A percentile compares a stretch with the other conserved stretches of the same genome.
Evolutionary conservation across 805 yeast species (phyloP).

Genomic region (Naumovozyma castellii): DNA sequence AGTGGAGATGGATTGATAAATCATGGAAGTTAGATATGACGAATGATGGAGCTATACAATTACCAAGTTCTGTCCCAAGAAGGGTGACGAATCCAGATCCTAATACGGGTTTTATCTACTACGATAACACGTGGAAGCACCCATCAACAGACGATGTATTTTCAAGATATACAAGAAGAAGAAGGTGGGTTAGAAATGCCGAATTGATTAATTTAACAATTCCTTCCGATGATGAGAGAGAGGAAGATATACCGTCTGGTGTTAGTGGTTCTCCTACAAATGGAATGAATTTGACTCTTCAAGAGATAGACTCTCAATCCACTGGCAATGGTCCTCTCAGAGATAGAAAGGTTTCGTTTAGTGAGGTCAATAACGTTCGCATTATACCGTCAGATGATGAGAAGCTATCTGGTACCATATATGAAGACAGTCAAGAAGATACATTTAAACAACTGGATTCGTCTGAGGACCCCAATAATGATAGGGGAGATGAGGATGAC

Average conservation of each 20-base stretch:
- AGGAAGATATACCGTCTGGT: not conserved
- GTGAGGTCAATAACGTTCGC: conserved; percentile 21
- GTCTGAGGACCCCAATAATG: too few relatives aligned
- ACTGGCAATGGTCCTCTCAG: not conserved
- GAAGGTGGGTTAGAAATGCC: conserved; percentile 95
- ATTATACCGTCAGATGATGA: conserved; percentile 17
- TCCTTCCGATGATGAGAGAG: conserved; percentile 2
- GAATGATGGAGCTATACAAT: conserved; percentile 74
- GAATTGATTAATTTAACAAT: conserved; percentile 44
- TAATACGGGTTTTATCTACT: conserved; percentile 82
- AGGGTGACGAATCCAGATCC: conserved; percentile 56
- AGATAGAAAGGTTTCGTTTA: conserved; percentile 28
- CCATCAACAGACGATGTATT: conserved; percentile 83
- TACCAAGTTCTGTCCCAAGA: conserved; percentile 49
- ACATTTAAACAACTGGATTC: too few relatives aligned
- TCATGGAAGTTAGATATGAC: conserved; percentile 87
- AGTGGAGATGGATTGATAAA: conserved; percentile 92
- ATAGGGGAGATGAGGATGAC: too few relatives aligned
- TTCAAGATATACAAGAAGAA: conserved; percentile 83
- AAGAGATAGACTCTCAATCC: not conserved
- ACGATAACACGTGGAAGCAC: conserved; percentile 88
- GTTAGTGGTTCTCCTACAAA: conserved; percentile 2
- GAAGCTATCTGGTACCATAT: not conserved
- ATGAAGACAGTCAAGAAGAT: not conserved
- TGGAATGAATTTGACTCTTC: not conserved